A percentile compares a stretch with the other conserved stretches of the same genome.
Conservation (phyloP, 495 filamentous ascomycete species). For the Hyaloscypha hepaticicola region DNA sequence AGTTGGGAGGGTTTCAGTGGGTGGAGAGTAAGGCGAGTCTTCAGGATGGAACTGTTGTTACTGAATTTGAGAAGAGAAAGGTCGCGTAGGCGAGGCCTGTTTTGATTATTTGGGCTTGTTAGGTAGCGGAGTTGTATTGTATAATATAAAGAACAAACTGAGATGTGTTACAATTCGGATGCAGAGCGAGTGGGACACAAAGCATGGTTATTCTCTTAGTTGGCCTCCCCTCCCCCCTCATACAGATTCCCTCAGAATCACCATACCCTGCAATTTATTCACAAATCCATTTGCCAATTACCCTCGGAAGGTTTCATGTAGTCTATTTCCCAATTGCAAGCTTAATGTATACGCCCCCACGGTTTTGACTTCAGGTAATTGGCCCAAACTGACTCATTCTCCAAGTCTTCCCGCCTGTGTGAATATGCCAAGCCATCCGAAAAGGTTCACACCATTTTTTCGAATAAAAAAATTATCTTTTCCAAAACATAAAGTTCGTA, state of each 20-base stretch:
- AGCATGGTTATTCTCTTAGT: too few relatives aligned
- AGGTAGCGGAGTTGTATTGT: too few relatives aligned
- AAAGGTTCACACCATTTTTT: not conserved
- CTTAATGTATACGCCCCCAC: not conserved
- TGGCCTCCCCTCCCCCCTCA: too few relatives aligned
- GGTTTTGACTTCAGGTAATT: not conserved
- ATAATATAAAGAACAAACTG: too few relatives aligned
- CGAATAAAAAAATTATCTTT: not conserved
- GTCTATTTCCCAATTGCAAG: not conserved
- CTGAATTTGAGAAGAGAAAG: conserved; percentile 13
- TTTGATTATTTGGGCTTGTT: too few relatives aligned
- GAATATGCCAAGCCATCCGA: not conserved
- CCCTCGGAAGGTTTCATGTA: too few relatives aligned
- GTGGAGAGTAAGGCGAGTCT: conserved; percentile 21
- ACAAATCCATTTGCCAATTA: too few relatives aligned
- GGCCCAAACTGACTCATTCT: not conserved
- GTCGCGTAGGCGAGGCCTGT: not conserved
- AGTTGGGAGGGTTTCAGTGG: conserved; percentile 31
- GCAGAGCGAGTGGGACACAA: too few relatives aligned
- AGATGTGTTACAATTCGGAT: too few relatives aligned
- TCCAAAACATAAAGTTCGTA: not conserved
- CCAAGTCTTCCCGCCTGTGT: not conserved
- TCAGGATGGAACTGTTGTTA: conserved; percentile 23
- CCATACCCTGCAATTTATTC: too few relatives aligned
- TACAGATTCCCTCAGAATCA: too few relatives aligned